Conservation (phyloP, 768 basidiomycete genomes). For the Epithele typhae region DNA sequence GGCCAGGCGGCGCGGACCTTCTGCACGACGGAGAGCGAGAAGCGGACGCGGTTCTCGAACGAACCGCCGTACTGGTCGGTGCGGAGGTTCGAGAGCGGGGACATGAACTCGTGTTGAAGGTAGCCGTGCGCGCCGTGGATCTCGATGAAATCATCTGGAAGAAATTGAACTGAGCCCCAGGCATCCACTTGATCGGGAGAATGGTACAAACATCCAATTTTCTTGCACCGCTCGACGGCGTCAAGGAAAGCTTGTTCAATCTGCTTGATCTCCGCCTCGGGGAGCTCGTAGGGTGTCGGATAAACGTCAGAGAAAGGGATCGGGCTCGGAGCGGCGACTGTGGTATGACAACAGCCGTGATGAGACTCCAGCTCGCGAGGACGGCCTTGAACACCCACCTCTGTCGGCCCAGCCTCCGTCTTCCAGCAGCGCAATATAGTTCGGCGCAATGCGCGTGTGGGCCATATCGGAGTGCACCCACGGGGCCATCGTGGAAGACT, state of each 20-base stretch:
- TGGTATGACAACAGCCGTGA: background rate
- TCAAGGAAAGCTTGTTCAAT: conserved; percentile 59
- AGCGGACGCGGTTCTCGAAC: conserved; percentile 69
- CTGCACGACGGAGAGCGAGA: conserved; percentile 54
- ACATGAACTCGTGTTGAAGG: conserved; percentile 63
- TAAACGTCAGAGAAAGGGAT: conserved; percentile 50
- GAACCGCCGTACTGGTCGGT: conserved; percentile 70
- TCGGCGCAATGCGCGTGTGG: conserved; percentile 27
- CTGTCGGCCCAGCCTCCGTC: conserved; percentile 67
- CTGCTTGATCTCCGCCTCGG: conserved; percentile 46
- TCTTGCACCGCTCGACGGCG: conserved; percentile 49
- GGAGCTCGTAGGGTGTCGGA: conserved; percentile 56
- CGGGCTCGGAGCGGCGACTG: conserved; percentile 60
- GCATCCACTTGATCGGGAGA: too few relatives aligned
- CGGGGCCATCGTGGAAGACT: conserved; percentile 66
- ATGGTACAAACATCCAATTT: conserved; percentile 52
- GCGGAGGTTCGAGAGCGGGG: conserved; percentile 71
- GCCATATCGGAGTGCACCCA: conserved; percentile 48
- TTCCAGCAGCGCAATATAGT: conserved; percentile 39
- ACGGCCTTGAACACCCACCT: conserved; percentile 32
- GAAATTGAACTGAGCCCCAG: too few relatives aligned
- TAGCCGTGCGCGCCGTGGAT: conserved; percentile 72
- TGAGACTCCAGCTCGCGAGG: background rate
- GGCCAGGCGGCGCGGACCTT: conserved; percentile 55
- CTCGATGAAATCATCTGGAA: conserved; percentile 64